Base-by-base conservation (phyloP, 306 rosid species). In the Potentilla sterilis region DNA sequence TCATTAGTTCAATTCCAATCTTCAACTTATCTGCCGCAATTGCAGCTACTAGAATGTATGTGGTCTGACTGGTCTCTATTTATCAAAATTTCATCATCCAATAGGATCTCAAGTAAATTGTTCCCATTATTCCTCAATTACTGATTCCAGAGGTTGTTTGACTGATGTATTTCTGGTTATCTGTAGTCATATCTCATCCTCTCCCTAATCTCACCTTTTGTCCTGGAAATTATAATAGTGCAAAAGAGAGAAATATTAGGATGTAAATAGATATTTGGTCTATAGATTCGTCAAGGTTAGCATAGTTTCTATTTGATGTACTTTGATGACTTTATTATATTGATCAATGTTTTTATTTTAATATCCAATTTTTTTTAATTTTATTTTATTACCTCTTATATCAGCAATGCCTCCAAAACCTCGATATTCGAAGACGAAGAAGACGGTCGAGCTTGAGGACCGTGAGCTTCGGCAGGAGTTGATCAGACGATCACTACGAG, bases 1-100 rank as follows among this genome's bases (percentile, higher is more conserved):
- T 94, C 15, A 78, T 94, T 61, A 86, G 88, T 80, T 85, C 97
- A 41, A 87, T 90, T 84, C 98, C 98, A 84, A 82, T 94, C 61
- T 92, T 94, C 87, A 94, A 94, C 82, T 80, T 94, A 77, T 91
- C 98, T 78, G 97, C 98, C 28, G 90, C 98, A 78, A 37, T 92
- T 82, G 93, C 95, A 75, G 91, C 90, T 28, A 85, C 48, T 72
- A 86, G 98, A 91, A 92, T 94, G 98, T 92, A 82, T 69, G 95
- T 74, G 15, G 59, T 67, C 65, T 80, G 28, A 28, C 28, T 28
- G 28, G 28, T 28, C 28, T 28, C 28, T 66, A 22, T 44, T 66
- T 57, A 37, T 68, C n/a, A 21, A 8, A 51, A 59, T 54, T 15
- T 80, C 54, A 69, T 78, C 62, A 35, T 37, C 51, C 35, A 12